Evolutionary conservation across 257 asterid genomes (phyloP).

Genomic region (Plantago elongata): DNA sequence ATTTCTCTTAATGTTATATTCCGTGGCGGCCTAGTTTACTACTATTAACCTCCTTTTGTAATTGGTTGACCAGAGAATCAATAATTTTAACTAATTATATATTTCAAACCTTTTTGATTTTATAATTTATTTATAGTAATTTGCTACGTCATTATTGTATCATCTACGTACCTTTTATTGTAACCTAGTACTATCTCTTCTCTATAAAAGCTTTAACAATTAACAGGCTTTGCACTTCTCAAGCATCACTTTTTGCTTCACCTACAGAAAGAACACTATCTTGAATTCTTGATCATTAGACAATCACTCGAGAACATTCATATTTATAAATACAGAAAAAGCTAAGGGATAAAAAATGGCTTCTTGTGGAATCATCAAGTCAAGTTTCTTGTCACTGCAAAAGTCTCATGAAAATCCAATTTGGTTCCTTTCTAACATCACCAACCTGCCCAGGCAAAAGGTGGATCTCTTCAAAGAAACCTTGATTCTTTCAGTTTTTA

Average conservation of each 20-base stretch:
- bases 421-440: conserved; percentile 18
- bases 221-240: neutral
- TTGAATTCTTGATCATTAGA: neutral
- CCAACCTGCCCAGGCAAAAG: conserved; percentile 28
- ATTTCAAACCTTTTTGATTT: neutral
- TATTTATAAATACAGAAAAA: neutral
- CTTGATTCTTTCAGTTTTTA: neutral
- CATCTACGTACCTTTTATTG: neutral
- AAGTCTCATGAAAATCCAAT: conserved; percentile 25
- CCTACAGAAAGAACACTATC: neutral
- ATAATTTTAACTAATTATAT: neutral
- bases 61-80: conserved; percentile 2
- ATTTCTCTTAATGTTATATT: too few relatives aligned
- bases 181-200: neutral
- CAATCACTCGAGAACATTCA: neutral
- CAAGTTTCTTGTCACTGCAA: conserved; percentile 26
- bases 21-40: neutral
- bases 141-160: neutral
- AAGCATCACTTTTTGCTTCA: neutral
- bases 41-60: too few relatives aligned
- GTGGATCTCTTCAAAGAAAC: conserved; percentile 9
- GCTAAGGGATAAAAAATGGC: conserved; percentile 24
- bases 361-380: conserved; percentile 28
- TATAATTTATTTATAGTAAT: neutral
- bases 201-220: neutral